These are phyloP conservation scores for Lachnellula hyalina DNA, from an alignment of 2,329 filamentous ascomycete genomes.

Conservation along the genomic window DNA sequence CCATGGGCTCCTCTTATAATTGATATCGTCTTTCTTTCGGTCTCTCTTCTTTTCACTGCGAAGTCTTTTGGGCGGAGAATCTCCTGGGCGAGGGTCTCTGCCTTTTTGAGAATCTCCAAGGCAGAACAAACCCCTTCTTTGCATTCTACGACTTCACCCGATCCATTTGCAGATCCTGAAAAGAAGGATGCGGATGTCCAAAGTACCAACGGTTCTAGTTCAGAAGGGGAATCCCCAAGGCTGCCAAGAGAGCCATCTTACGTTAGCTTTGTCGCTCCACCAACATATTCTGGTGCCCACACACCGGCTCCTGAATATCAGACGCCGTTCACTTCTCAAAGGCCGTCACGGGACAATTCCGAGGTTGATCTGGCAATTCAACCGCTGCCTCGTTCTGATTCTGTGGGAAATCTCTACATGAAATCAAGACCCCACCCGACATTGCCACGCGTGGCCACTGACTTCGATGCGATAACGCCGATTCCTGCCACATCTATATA, in stretches of 20 bases:
- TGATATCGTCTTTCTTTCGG: not conserved
- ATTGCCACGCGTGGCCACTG: not conserved
- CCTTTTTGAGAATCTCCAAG: constrained; percentile 1
- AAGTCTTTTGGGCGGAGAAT: constrained; percentile 2
- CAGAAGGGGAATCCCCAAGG: not conserved
- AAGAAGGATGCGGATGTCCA: not conserved
- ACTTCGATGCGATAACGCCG: not conserved
- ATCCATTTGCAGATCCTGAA: not conserved
- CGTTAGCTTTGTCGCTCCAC: not conserved
- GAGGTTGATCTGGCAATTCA: constrained; percentile 1
- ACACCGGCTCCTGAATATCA: constrained; percentile 8
- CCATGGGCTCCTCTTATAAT: constrained; percentile 6
- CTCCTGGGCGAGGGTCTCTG: not conserved
- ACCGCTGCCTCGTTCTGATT: constrained; percentile 1
- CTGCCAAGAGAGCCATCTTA: not conserved
- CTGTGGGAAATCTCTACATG: not conserved
- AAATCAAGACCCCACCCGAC: not conserved
- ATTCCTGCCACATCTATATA: not conserved
- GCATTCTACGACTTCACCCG: not conserved
- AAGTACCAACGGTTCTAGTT: not conserved
- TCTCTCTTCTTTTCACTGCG: constrained; percentile 1
- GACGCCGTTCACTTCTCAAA: not conserved
- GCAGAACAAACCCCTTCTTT: not conserved
- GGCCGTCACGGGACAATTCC: constrained; percentile 1
- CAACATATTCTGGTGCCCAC: constrained; percentile 1